Conservation (phyloP, 2,329 filamentous ascomycete species). For the Calonectria ilicicola region DNA sequence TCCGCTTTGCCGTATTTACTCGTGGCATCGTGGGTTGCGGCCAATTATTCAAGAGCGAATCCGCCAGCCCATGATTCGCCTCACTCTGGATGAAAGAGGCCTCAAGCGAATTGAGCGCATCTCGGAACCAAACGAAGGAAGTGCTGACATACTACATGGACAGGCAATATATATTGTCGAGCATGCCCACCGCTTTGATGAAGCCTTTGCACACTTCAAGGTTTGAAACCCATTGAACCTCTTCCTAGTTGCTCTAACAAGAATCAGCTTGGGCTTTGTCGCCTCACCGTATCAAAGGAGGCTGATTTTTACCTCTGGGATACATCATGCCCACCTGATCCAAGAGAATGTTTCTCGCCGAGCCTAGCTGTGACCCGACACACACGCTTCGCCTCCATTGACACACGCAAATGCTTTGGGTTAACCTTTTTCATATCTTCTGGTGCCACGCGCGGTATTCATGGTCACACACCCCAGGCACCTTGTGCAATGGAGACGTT, state of each 20-base stretch:
- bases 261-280: neutral
- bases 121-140: neutral
- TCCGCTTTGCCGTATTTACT: neutral
- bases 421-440: slow-evolving; percentile 9
- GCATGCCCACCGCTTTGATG: neutral
- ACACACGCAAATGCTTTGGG: neutral
- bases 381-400: neutral
- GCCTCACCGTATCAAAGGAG: neutral
- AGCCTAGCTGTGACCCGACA: neutral
- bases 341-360: neutral
- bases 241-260: neutral
- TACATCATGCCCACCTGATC: neutral
- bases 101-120: slow-evolving; percentile 1
- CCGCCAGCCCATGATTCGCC: neutral
- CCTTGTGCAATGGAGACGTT: neutral
- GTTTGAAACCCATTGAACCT: neutral
- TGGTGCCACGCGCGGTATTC: neutral
- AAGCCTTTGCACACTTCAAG: neutral
- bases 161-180: neutral
- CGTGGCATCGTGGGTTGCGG: neutral
- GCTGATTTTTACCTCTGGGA: slow-evolving; percentile 4
- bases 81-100: neutral
- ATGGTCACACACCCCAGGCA: slow-evolving; percentile 1
- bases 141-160: neutral
- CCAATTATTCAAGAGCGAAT: neutral